Base-by-base conservation (phyloP, 164 flowering plant species). In the Aristolochia contorta region DNA sequence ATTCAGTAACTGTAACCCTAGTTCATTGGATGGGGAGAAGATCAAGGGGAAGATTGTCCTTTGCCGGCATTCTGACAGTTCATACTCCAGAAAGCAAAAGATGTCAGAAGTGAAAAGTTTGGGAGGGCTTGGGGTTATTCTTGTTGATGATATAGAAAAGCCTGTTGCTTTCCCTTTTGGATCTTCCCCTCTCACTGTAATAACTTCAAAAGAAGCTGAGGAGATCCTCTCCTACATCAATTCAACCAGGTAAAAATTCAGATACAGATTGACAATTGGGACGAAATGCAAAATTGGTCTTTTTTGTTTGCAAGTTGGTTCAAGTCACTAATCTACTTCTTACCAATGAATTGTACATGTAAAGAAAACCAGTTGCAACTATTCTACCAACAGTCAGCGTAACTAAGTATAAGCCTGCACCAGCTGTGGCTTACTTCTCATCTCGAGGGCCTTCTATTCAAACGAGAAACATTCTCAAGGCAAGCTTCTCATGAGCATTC, bases 391-490 rank as follows among this genome's bases (percentile, higher is more conserved):
- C 91, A 0, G 65, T 46, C 12, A 27, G 81, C 0, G 78, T 77
- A 48, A 63, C 60, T 12, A 52, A 78, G 0, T 77, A 75, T 54
- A 80, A 69, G 56, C 85, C 89, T 3, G 93, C 93, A 13, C 89
- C 93, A 16, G 30, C 57, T 2, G 71, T 82, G 18, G 76, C 84
- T 15, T 79, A 76, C 69, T 91, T 91, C 72, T 86, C 96, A 21
- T 69, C 93, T 2, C 78, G 96, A 65, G 96, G 96, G 27, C 96
- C 97, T 65, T 69, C 81, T 20, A 9, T 20, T 20, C 48, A 48
- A 49, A 73, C 82, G 1, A 63, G 46, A 47, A 87, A 82, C 72
- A 67, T 87, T 66, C 77, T 91, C 73, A 91, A 91, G 92, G 93
- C 74, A 84, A 74, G 64, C 33, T 20, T 43, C 37, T 62, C 16